Evolutionary conservation across 352 stramenopile genomes (phyloP).

Genomic region (Phytophthora meadii): DNA sequence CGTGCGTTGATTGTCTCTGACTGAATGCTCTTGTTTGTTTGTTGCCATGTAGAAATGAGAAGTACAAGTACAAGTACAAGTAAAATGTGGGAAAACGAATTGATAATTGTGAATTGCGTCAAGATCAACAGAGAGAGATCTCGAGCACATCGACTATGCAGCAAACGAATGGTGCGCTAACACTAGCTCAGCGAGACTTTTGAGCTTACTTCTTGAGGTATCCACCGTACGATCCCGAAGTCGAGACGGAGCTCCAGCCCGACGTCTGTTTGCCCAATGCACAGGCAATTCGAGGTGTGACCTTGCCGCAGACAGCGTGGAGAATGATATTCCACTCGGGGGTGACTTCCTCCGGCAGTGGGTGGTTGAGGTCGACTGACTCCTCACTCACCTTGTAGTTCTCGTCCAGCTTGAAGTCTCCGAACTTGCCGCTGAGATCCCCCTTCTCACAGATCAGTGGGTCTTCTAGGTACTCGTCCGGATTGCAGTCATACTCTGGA

Average conservation of each 20-base stretch:
- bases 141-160: conserved; percentile 27
- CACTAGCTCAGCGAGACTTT: conserved; percentile 6
- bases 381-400: conserved; percentile 26
- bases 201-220: conserved; percentile 10
- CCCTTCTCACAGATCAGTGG: conserved; percentile 62
- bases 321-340: conserved; percentile 62
- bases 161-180: conserved; percentile 2
- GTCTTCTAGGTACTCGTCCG: conserved; percentile 40
- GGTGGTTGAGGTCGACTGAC: conserved; percentile 45
- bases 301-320: conserved; percentile 45
- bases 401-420: conserved; percentile 40
- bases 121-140: neutral
- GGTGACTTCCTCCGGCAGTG: conserved; percentile 41
- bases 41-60: neutral
- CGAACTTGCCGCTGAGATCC: conserved; percentile 61
- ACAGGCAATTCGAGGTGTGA: conserved; percentile 53
- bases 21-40: conserved; percentile 8
- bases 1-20: conserved; percentile 4
- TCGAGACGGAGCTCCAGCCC: conserved; percentile 9
- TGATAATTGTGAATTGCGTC: conserved; percentile 20
- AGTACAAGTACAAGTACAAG: conserved; percentile 1
- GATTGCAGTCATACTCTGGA: conserved; percentile 50
- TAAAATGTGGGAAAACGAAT: conserved; percentile 29
- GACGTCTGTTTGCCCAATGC: conserved; percentile 39
- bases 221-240: conserved; percentile 13